Percentiles rank a stretch among this genome's conserved stretches.
These are phyloP conservation scores for Aspergillus amoenus DNA, from an alignment of 2,329 filamentous ascomycete genomes.

Conservation along the genomic window DNA sequence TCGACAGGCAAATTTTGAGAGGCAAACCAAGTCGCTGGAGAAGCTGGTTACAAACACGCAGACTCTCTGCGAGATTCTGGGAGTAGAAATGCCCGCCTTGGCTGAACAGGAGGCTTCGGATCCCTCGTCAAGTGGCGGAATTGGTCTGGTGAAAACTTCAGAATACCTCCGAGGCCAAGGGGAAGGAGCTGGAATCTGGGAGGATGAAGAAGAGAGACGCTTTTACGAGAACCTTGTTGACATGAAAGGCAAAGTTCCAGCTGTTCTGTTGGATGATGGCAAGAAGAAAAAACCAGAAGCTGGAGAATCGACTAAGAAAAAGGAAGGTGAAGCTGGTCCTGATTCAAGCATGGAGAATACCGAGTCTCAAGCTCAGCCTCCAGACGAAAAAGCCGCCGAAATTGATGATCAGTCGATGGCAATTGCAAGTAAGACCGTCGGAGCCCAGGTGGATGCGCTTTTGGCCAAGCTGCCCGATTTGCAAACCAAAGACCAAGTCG, in stretches of 20 bases:
- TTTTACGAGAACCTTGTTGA: conserved; percentile 98
- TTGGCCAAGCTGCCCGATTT: conserved; percentile 86
- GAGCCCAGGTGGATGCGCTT: conserved; percentile 91
- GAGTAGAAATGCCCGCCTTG: conserved; percentile 89
- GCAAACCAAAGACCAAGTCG: conserved; percentile 85
- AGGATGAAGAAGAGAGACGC: conserved; percentile 94
- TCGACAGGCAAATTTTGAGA: conserved; percentile 92
- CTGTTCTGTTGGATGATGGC: conserved; percentile 86
- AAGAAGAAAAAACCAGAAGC: conserved; percentile 88
- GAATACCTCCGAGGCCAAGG: conserved; percentile 89
- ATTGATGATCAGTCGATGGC: conserved; percentile 84
- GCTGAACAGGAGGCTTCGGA: conserved; percentile 76
- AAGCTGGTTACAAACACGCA: conserved; percentile 88
- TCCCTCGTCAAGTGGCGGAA: conserved; percentile 68
- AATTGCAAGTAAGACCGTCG: conserved; percentile 96
- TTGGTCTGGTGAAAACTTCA: conserved; percentile 89
- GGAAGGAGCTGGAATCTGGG: conserved; percentile 94
- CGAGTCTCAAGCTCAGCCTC: conserved; percentile 38
- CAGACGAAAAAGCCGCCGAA: conserved; percentile 52
- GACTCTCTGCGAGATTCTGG: conserved; percentile 81
- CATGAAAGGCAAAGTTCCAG: conserved; percentile 90
- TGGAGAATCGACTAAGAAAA: conserved; percentile 82
- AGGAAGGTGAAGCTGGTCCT: conserved; percentile 50
- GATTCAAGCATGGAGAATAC: conserved; percentile 48
- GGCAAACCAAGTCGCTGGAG: conserved; percentile 87